Evolutionary conservation across 2,329 filamentous ascomycete species (phyloP).

Genomic region (Pleurostoma richardsiae): DNA sequence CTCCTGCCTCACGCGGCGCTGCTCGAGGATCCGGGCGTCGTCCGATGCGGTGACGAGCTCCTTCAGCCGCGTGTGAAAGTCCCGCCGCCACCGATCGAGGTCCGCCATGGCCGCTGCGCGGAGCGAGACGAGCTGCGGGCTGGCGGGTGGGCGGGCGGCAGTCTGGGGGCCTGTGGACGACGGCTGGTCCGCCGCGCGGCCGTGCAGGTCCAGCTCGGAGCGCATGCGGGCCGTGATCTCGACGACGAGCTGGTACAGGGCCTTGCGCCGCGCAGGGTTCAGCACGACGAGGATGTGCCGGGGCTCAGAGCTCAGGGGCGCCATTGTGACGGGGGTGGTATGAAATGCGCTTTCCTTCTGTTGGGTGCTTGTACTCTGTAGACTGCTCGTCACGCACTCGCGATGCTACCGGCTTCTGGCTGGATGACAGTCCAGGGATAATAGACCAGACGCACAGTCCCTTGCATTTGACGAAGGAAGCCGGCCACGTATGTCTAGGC

Average conservation of each 20-base stretch:
- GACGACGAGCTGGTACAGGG: slow-evolving; percentile 42
- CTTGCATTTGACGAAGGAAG: no score
- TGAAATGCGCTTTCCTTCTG: no score
- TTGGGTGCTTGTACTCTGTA: no score
- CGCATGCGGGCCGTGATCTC: slow-evolving; percentile 52
- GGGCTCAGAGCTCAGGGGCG: slow-evolving; percentile 48
- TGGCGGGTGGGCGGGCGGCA: slow-evolving; percentile 11
- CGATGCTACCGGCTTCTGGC: no score
- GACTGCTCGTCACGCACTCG: no score
- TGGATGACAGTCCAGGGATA: no score
- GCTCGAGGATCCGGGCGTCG: slow-evolving; percentile 34
- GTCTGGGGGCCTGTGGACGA: slow-evolving; percentile 4
- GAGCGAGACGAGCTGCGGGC: slow-evolving; percentile 26
- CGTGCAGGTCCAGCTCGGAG: slow-evolving; percentile 37
- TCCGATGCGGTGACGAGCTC: slow-evolving; percentile 55
- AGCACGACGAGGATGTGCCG: slow-evolving; percentile 51
- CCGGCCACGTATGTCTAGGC: no score
- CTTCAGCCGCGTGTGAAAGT: slow-evolving; percentile 64
- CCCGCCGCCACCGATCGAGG: slow-evolving; percentile 73
- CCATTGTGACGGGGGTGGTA: slow-evolving; percentile 29
- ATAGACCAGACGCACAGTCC: no score
- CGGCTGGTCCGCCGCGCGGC: slow-evolving; percentile 6
- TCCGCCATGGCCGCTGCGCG: slow-evolving; percentile 56
- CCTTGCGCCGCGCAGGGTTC: slow-evolving; percentile 45
- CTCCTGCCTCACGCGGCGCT: slow-evolving; percentile 39